Conservation (phyloP, 2,329 filamentous ascomycete species). For the Claviceps spartinae region DNA sequence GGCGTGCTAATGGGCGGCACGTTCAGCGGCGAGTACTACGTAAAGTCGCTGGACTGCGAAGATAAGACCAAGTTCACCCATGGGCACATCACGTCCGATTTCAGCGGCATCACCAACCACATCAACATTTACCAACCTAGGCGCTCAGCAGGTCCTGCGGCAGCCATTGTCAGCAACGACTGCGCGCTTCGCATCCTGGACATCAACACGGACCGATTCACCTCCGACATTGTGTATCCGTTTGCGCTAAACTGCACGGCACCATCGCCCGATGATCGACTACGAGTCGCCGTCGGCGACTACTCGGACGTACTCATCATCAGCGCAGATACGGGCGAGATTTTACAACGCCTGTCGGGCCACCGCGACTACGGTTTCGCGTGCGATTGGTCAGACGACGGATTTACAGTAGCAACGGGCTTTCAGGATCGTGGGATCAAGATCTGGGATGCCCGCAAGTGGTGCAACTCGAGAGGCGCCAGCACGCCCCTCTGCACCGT, state of each 20-base stretch:
- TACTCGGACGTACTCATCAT: constrained; percentile 50
- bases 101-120: constrained; percentile 51
- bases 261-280: constrained; percentile 54
- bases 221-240: constrained; percentile 37
- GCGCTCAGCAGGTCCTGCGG: constrained; percentile 36
- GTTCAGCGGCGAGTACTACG: constrained; percentile 42
- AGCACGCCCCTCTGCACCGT: constrained; percentile 39
- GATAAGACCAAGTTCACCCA: constrained; percentile 22
- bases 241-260: constrained; percentile 61
- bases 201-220: constrained; percentile 43
- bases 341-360: constrained; percentile 43
- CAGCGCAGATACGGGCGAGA: constrained; percentile 51
- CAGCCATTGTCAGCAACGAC: constrained; percentile 52
- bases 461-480: constrained; percentile 39
- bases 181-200: constrained; percentile 44
- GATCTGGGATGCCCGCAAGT: constrained; percentile 64
- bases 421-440: constrained; percentile 62
- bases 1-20: constrained; percentile 46
- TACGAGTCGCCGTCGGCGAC: constrained; percentile 64
- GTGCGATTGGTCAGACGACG: constrained; percentile 68
- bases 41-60: constrained; percentile 31
- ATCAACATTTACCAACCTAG: constrained; percentile 43
- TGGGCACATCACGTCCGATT: constrained; percentile 33
- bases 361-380: constrained; percentile 63
- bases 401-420: constrained; percentile 61